Conservation (phyloP, 2,329 filamentous ascomycete species). For the Mollisia scopiformis region DNA sequence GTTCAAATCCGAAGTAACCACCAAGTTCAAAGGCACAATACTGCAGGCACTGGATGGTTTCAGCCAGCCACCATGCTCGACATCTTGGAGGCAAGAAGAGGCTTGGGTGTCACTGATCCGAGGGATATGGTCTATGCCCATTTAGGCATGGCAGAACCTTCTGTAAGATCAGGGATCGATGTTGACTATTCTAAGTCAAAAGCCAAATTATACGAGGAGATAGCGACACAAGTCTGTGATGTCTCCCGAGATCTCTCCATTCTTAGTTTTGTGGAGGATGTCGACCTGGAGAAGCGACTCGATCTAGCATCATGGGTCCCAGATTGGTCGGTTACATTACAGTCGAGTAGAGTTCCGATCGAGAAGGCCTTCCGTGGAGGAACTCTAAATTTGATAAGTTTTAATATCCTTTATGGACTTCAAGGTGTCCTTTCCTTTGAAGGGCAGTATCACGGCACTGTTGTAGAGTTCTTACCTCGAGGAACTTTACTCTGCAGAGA, state of each 20-base stretch:
- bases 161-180: neutral
- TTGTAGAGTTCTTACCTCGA: too few species aligned
- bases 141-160: neutral
- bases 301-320: neutral
- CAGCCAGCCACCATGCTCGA: neutral
- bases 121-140: slow-evolving; percentile 8
- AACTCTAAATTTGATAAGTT: too few species aligned
- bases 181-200: slow-evolving; percentile 6
- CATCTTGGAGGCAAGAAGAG: neutral
- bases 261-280: neutral
- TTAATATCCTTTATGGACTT: too few species aligned
- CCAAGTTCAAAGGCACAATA: neutral
- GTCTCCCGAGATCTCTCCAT: neutral
- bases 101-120: neutral
- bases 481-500: too few species aligned
- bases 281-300: neutral
- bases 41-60: neutral
- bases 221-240: neutral
- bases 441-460: too few species aligned
- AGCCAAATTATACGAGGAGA: neutral
- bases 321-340: slow-evolving; percentile 1
- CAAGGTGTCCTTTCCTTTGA: too few species aligned
- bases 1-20: neutral
- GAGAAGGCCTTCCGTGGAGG: too few species aligned
- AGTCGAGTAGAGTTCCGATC: too few species aligned